Evolutionary conservation across 352 stramenopile species (phyloP).

Genomic region (Phytophthora colocasiae): DNA sequence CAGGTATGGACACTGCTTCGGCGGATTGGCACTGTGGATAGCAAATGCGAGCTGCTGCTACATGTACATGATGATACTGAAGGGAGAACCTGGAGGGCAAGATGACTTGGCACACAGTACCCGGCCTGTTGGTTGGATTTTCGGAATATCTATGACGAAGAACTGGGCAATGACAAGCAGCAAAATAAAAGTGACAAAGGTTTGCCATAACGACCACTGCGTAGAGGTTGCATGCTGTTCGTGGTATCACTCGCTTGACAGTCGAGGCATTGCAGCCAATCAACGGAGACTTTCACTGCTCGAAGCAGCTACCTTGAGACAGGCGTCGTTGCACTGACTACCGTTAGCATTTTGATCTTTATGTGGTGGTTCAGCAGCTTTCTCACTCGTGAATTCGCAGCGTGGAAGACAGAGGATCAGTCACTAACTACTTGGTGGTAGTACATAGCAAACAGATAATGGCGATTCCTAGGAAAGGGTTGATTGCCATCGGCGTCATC

Average conservation of each 20-base stretch:
- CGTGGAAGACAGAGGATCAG: not conserved
- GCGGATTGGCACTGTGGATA: too few relatives aligned
- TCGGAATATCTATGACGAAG: too few relatives aligned
- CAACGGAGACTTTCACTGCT: constrained; percentile 5
- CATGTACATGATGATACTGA: constrained; percentile 46
- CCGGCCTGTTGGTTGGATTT: too few relatives aligned
- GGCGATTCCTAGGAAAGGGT: constrained; percentile 32
- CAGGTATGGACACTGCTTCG: constrained; percentile 4
- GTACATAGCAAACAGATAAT: constrained; percentile 17
- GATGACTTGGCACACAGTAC: too few relatives aligned
- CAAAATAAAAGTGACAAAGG: too few relatives aligned
- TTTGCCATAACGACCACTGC: too few relatives aligned
- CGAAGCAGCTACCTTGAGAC: constrained; percentile 13
- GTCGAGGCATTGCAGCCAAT: constrained; percentile 5
- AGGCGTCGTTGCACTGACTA: constrained; percentile 3
- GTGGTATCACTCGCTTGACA: constrained; percentile 8
- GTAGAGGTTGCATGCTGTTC: constrained; percentile 15
- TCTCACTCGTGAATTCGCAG: constrained; percentile 32
- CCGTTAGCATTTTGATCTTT: too few relatives aligned
- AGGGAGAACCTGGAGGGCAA: constrained; percentile 1
- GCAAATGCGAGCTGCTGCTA: too few relatives aligned
- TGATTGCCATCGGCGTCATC: constrained; percentile 48
- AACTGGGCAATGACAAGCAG: too few relatives aligned
- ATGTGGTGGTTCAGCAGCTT: constrained; percentile 1
- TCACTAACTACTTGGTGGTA: not conserved